Base-by-base conservation (phyloP, 345 rosid genomes). In the Raphanus raphanistrum region DNA sequence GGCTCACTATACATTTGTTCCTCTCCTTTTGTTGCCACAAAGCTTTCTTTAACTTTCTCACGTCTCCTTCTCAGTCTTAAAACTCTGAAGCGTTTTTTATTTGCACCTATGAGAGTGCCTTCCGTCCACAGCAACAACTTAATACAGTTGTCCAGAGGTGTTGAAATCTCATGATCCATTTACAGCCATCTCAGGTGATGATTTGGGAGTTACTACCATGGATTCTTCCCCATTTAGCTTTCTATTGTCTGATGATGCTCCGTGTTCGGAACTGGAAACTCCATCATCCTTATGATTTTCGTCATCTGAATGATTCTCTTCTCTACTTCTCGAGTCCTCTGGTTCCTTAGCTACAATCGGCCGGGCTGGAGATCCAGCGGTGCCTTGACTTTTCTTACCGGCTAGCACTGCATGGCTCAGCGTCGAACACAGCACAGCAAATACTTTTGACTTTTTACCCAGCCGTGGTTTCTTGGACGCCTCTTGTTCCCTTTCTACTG, bases 131-230 rank as follows among this genome's bases (percentile, higher is more conserved):
- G 78, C 74, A 78, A 36, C 29, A 74, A 54, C 28, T 57, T 63
- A 74, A 74, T 63, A 74, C 63, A 69, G 75, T 54, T 25, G 74
- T 55, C 66, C 75, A 79, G 66, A 68, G 66, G 52, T 69, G 10
- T 62, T 72, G 36, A 71, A 69, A 70, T 70, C 80, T 87, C 78
- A 95, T 27, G 98, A 90, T 81, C 99, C 99, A 79, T 91, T 92
- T 81, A 91, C 94, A 45, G 96, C 85, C 99, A 92, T 92, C 80
- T 92, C 97, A 1, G 97, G 87, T 28, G 98, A 88, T 38, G 98
- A 88, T 55, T 87, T 88, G 11, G 90, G 89, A 2, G 92, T 84
- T 79, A 90, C 81, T 81, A 90, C 81, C 4, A 86, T 80, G 28
- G 82, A 71, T 67, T 91, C 94, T 63, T 95, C 98, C 38, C 86